Evolutionary conservation across 345 rosid species (phyloP), one percentile per base, ranked within the genome.

Genomic region (Ceriops zippeliana): DNA sequence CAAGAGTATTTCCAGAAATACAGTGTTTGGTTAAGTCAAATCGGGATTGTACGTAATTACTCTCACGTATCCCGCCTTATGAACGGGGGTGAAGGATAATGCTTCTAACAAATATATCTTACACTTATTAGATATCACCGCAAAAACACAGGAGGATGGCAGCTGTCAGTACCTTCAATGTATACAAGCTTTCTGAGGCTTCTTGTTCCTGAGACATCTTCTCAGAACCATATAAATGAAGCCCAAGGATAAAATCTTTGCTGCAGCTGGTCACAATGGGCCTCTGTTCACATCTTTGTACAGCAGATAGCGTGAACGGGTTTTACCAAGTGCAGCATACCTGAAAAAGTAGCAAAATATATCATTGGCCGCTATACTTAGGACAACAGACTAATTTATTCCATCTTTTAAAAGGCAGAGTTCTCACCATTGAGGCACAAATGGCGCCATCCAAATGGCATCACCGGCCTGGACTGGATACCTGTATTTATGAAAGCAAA

Each of bases 381-480:
- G 38, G 38, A 75, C 63, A 16, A 34, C 15, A 52, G 62, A 71
- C 47, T 0, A 26, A n/a, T 34, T 53, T 53, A 30, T 32, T 52
- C 72, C 60, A 56, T 34, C 62, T 35, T 21, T 16, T 49, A 15
- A 22, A 62, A 57, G 72, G 46, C 51, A 27, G 5, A 58, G 19
- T 73, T 67, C 70, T 78, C 22, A 65, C 99, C 96, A 90, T 75
- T 88, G 97, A 61, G 96, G 96, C 82, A 91, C 97, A 82, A 95
- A 91, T 46, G 92, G 99, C 66, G 96, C 96, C 99, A 95, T 95
- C 97, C 97, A 95, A 72, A 91, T 90, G 54, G 78, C 96, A 82
- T 95, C 97, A 58, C 97, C 97, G 26, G 97, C 84, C 80, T 91
- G 96, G 73, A 91, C 87, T 17, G 99, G 96, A 69, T 91, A 91